A percentile compares a stretch with the other conserved stretches of the same genome.
Evolutionary conservation across 768 basidiomycete genomes (phyloP).

Genomic region (Phlegmacium glaucopus): DNA sequence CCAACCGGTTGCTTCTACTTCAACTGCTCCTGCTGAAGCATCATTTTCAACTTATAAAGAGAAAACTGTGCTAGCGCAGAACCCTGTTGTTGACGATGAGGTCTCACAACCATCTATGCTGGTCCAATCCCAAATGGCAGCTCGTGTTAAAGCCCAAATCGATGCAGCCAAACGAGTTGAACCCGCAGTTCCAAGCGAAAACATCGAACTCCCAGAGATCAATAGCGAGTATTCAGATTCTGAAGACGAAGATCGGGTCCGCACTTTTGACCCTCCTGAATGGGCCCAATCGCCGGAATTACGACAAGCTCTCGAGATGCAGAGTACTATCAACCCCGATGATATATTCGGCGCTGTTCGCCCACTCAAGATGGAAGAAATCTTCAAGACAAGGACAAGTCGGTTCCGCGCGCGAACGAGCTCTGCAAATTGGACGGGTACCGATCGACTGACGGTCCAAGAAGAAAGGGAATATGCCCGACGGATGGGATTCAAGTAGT

Average conservation of each 20-base stretch:
- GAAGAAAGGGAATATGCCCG: constrained; percentile 87
- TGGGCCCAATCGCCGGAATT: constrained; percentile 95
- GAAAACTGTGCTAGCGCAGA: constrained; percentile 28
- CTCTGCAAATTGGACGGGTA: constrained; percentile 94
- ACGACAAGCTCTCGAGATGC: constrained; percentile 70
- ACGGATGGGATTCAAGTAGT: constrained; percentile 79
- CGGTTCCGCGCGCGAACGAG: constrained; percentile 88
- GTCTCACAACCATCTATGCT: constrained; percentile 58
- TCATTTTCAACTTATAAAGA: constrained; percentile 22
- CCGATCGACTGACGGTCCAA: constrained; percentile 79
- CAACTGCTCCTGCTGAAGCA: constrained; percentile 35
- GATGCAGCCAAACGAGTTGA: constrained; percentile 50
- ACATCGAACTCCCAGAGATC: constrained; percentile 91
- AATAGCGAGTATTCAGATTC: constrained; percentile 97
- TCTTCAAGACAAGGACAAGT: constrained; percentile 77
- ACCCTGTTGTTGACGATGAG: constrained; percentile 43
- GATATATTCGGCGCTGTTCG: constrained; percentile 90
- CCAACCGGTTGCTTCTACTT: constrained; percentile 23
- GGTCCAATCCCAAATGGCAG: constrained; percentile 68
- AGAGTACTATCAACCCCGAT: constrained; percentile 86
- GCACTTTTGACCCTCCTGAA: constrained; percentile 70
- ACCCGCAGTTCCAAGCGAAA: constrained; percentile 63
- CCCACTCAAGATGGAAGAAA: constrained; percentile 88
- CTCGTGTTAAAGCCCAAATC: constrained; percentile 63
- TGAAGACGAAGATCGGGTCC: constrained; percentile 79